phyloP scores from a whole-genome alignment of 768 basidiomycete species.

The Rhodotorula babjevae region DNA sequence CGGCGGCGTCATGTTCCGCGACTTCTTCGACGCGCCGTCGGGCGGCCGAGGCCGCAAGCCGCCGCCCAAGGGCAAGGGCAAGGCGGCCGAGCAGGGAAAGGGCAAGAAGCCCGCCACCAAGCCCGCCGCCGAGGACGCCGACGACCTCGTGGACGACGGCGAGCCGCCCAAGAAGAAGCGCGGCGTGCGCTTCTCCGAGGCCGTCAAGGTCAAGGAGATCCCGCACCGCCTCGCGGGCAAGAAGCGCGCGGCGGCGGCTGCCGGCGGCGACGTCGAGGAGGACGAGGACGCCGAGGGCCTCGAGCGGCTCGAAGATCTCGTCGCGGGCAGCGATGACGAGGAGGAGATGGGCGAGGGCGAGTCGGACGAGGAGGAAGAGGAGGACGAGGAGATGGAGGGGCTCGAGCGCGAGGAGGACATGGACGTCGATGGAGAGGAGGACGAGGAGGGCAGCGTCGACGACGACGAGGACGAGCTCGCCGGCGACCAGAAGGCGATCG shows the following conservation, averaged over 20 bases:
- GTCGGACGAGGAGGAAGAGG: conserved; percentile 41
- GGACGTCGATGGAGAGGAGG: conserved; percentile 39
- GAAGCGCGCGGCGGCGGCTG: neutral
- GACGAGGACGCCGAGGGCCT: conserved; percentile 43
- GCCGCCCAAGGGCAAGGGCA: conserved; percentile 1
- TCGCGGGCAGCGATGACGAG: conserved; percentile 30
- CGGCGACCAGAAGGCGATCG: conserved; percentile 52
- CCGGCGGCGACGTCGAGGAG: conserved; percentile 40
- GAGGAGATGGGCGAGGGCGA: conserved; percentile 20
- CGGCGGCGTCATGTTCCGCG: conserved; percentile 56
- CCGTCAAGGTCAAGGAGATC: conserved; percentile 76
- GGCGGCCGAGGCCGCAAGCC: neutral
- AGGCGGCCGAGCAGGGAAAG: conserved; percentile 1
- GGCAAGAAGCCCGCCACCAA: conserved; percentile 2
- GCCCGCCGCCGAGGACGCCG: neutral
- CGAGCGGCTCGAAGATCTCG: conserved; percentile 34
- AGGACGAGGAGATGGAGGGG: conserved; percentile 24
- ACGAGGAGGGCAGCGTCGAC: conserved; percentile 47
- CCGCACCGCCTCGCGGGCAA: conserved; percentile 46
- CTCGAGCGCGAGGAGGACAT: neutral
- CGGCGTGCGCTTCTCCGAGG: conserved; percentile 70
- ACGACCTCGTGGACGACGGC: neutral
- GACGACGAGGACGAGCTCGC: conserved; percentile 29
- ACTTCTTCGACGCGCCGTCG: conserved; percentile 68
- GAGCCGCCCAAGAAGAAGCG: conserved; percentile 36